These are phyloP conservation scores for Blastocystis sp. DNA, from an alignment of 352 stramenopile species.

Conservation along the genomic window DNA sequence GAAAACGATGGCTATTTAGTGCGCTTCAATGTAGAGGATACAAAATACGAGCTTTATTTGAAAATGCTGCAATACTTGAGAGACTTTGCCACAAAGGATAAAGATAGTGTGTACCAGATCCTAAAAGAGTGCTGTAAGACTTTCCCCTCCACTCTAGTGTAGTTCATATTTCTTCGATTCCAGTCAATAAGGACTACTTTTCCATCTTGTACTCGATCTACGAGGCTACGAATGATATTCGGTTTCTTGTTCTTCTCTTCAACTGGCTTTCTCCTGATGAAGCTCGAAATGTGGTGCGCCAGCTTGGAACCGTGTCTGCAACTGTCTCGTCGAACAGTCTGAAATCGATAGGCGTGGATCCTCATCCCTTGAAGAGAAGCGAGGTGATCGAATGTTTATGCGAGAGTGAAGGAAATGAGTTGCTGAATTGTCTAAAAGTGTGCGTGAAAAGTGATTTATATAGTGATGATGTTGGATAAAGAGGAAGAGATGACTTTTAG, in stretches of 20 bases:
- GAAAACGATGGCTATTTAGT: not conserved
- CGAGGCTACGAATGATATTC: not conserved
- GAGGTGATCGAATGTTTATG: not conserved
- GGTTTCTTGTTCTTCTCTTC: not conserved
- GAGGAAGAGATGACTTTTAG: not conserved
- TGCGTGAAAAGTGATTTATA: not conserved
- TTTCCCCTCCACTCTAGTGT: not conserved
- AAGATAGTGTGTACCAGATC: not conserved
- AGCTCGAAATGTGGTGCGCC: not conserved
- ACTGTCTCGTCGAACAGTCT: not conserved
- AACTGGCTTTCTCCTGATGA: not conserved
- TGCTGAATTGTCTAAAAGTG: not conserved
- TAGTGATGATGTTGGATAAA: not conserved
- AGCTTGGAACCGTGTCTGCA: not conserved
- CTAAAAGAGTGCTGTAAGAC: not conserved
- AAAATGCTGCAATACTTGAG: not conserved
- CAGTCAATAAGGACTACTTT: not conserved
- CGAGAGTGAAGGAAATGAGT: not conserved
- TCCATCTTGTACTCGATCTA: not conserved
- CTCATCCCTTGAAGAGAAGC: not conserved
- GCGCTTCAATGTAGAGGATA: not conserved
- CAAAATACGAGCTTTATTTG: not conserved
- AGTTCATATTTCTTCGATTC: not conserved
- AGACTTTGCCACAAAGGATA: not conserved
- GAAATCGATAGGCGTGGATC: not conserved